These are phyloP conservation scores for Oidiodendron maius DNA, from an alignment of 495 filamentous ascomycete genomes.

Conservation along the genomic window DNA sequence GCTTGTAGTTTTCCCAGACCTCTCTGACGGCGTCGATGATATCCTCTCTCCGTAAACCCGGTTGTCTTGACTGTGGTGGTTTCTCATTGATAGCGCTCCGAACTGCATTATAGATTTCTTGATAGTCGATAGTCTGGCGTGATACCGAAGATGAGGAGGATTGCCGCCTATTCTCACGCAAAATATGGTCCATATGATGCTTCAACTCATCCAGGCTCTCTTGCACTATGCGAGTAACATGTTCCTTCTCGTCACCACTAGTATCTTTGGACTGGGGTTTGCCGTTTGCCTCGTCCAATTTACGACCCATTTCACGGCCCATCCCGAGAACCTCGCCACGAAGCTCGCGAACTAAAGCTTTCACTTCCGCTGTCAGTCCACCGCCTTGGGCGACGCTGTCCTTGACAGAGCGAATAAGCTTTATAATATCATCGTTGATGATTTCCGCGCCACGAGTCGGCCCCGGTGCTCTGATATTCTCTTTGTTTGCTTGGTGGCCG, in stretches of 20 bases:
- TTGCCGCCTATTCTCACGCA: slow-evolving; percentile 69
- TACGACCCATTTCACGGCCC: slow-evolving; percentile 80
- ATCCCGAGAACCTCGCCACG: slow-evolving; percentile 90
- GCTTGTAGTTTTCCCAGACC: slow-evolving; percentile 87
- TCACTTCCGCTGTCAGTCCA: slow-evolving; percentile 82
- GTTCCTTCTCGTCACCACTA: slow-evolving; percentile 51
- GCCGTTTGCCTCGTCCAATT: slow-evolving; percentile 55
- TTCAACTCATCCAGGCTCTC: slow-evolving; percentile 74
- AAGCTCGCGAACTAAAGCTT: slow-evolving; percentile 80
- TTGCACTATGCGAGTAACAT: slow-evolving; percentile 72
- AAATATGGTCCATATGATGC: slow-evolving; percentile 67
- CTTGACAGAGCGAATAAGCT: slow-evolving; percentile 75
- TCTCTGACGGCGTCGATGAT: slow-evolving; percentile 81
- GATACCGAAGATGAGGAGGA: slow-evolving; percentile 41
- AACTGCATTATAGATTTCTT: slow-evolving; percentile 76
- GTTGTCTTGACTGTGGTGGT: slow-evolving; percentile 31
- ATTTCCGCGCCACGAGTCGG: slow-evolving; percentile 32
- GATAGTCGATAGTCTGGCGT: slow-evolving; percentile 50
- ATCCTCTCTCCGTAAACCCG: slow-evolving; percentile 57
- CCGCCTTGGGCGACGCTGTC: slow-evolving; percentile 81
- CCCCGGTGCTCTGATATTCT: slow-evolving; percentile 18
- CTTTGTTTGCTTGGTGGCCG: slow-evolving; percentile 28
- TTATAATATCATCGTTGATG: slow-evolving; percentile 64
- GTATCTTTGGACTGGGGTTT: slow-evolving; percentile 41
- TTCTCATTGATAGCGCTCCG: slow-evolving; percentile 72